Base-by-base conservation (phyloP, 495 filamentous ascomycete genomes). In the Tuber melanosporum region DNA sequence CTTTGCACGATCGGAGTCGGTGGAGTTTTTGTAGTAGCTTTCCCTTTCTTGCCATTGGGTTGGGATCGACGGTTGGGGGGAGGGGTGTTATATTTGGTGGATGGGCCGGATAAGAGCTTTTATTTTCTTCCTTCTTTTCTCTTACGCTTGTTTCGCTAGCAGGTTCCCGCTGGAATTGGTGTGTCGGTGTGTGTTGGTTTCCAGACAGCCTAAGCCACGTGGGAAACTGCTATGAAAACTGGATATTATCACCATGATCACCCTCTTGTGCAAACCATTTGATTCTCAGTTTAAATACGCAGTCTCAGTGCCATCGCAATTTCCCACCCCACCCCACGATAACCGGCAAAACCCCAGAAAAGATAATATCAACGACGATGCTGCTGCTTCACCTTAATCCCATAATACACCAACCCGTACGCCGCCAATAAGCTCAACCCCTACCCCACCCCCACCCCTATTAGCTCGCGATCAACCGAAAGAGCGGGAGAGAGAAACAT, bases 351-450 rank as follows among this genome's bases (percentile, higher is more conserved):
- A 26, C 9, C 22, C n/a, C 26, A 15, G 57, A 66, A 66, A 19
- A 17, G 57, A 6, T 66, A 42, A 9, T 17, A 17, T 52, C 5
- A 49, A 71, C 17, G 71, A 46, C 26, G 17, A 32, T 39, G 43
- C 46, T 49, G 49, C 22, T 80, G 78, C 72, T 81, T 82, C 52
- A 78, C 80, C 70, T 79, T 81, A 19, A 76, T 57, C 8, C 82
- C 82, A 71, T 83, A 83, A 69, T 83, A 83, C 43, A 82, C 75
- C 52, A 83, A 71, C 17, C 82, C 82, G 62, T 80, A 82, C 71
- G 78, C 71, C 71, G 81, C 80, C 46, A 82, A 46, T 36, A 82
- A 80, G 41, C 80, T 82, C 73, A 83, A 77, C 72, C 79, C 82
- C 78, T 80, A 39, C 32, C 45, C 36, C 41, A 26, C 42, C 47